Percentiles rank a stretch among this genome's conserved stretches.
phyloP scores from a whole-genome alignment of 2,329 filamentous ascomycete genomes.

The Clarireedia sp. region DNA sequence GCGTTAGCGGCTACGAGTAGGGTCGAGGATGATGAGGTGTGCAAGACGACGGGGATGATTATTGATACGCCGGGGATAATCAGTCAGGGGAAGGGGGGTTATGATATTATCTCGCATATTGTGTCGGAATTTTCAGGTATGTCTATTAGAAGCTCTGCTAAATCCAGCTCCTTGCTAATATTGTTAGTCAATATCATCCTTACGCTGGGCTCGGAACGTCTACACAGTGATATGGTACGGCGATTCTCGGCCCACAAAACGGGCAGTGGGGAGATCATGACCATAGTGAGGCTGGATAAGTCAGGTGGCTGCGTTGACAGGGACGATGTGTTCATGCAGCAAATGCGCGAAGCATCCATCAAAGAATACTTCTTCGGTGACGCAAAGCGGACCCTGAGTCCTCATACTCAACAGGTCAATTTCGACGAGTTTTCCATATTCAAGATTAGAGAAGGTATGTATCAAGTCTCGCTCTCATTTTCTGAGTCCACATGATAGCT shows the following conservation, averaged over 20 bases:
- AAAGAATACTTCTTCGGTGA: slow-evolving; percentile 94
- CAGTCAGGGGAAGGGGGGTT: slow-evolving; percentile 55
- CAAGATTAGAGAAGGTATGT: slow-evolving; percentile 53
- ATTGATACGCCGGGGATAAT: slow-evolving; percentile 74
- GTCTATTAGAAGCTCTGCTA: neutral
- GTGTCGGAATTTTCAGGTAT: slow-evolving; percentile 58
- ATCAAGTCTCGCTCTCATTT: neutral
- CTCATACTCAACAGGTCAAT: slow-evolving; percentile 77
- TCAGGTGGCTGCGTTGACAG: slow-evolving; percentile 78
- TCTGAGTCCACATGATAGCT: slow-evolving; percentile 1
- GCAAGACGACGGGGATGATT: slow-evolving; percentile 68
- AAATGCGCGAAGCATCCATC: slow-evolving; percentile 66
- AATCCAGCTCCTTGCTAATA: slow-evolving; percentile 3
- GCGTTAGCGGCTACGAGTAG: slow-evolving; percentile 72
- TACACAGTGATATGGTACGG: slow-evolving; percentile 66
- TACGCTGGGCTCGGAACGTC: slow-evolving; percentile 68
- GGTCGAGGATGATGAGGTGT: slow-evolving; percentile 65
- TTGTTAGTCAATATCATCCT: slow-evolving; percentile 65
- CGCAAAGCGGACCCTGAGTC: slow-evolving; percentile 66
- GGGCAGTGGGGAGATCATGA: slow-evolving; percentile 57
- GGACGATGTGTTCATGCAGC: slow-evolving; percentile 66
- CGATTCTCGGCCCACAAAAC: slow-evolving; percentile 54
- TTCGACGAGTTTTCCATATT: slow-evolving; percentile 70
- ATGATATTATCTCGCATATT: slow-evolving; percentile 77
- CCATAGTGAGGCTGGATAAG: slow-evolving; percentile 71